These are phyloP conservation scores for Dipteronia dyeriana DNA, from an alignment of 345 rosid genomes.

Conservation along the genomic window DNA sequence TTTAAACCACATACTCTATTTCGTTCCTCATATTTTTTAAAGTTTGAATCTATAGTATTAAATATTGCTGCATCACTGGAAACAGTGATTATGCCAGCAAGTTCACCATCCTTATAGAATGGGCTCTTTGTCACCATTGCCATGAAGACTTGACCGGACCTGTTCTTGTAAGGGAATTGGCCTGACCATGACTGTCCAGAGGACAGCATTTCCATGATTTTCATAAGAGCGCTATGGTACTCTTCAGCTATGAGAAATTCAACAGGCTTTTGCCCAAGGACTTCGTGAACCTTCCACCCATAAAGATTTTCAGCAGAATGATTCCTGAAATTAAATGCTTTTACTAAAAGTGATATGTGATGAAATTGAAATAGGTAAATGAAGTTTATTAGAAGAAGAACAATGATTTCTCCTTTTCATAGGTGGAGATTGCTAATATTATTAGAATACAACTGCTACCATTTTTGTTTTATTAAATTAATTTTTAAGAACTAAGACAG, in stretches of 20 bases:
- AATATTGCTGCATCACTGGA: slow-evolving; percentile 71
- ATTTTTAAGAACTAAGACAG: too few species aligned
- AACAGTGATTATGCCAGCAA: slow-evolving; percentile 67
- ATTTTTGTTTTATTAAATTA: too few species aligned
- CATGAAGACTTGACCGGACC: slow-evolving; percentile 67
- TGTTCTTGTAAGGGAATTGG: slow-evolving; percentile 77
- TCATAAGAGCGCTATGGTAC: slow-evolving; percentile 34
- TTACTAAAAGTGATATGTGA: slow-evolving; percentile 3
- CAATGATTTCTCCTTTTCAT: background rate
- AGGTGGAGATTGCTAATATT: background rate
- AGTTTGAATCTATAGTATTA: slow-evolving; percentile 40
- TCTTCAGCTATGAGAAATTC: slow-evolving; percentile 68
- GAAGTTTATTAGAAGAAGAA: background rate
- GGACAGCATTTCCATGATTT: slow-evolving; percentile 46
- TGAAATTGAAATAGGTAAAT: background rate
- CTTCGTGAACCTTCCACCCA: slow-evolving; percentile 79
- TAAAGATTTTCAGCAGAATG: slow-evolving; percentile 72
- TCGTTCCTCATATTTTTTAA: slow-evolving; percentile 30
- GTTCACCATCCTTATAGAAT: slow-evolving; percentile 61
- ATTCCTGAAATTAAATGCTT: slow-evolving; percentile 55
- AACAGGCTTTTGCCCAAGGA: slow-evolving; percentile 49
- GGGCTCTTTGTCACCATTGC: slow-evolving; percentile 71
- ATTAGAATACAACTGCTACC: background rate
- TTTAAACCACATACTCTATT: slow-evolving; percentile 40
- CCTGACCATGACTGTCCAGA: slow-evolving; percentile 80